A percentile compares a stretch with the other conserved stretches of the same genome.
Evolutionary conservation across 2,329 filamentous ascomycete species (phyloP).

Genomic region (Exophiala lecanii-corni): DNA sequence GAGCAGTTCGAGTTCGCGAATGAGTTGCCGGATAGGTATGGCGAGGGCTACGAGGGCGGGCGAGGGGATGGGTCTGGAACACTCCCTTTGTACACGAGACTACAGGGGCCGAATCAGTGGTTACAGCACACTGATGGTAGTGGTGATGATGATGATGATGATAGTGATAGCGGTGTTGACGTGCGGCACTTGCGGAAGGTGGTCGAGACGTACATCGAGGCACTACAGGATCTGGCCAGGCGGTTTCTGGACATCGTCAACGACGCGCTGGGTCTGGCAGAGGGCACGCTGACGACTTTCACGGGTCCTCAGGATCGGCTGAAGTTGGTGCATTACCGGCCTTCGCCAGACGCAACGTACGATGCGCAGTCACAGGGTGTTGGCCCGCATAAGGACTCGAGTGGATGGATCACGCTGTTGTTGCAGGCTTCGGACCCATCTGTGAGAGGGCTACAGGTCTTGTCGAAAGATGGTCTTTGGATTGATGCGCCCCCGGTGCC

Average conservation of each 20-base stretch:
- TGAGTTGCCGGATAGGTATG: conserved; percentile 37
- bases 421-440: conserved; percentile 54
- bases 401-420: conserved; percentile 54
- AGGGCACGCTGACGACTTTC: conserved; percentile 49
- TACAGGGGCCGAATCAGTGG: conserved; percentile 51
- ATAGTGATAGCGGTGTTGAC: too few species aligned
- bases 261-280: conserved; percentile 48
- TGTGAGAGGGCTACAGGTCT: conserved; percentile 43
- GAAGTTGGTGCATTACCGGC: conserved; percentile 37
- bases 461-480: conserved; percentile 44
- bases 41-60: conserved; percentile 23
- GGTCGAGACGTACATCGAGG: conserved; percentile 48
- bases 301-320: conserved; percentile 56
- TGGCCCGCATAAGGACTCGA: conserved; percentile 49
- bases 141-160: too few species aligned
- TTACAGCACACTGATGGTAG: too few species aligned
- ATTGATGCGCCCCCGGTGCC: conserved; percentile 41
- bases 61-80: conserved; percentile 19
- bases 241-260: conserved; percentile 55
- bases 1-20: conserved; percentile 58
- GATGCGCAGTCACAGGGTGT: conserved; percentile 48
- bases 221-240: conserved; percentile 48
- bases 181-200: conserved; percentile 32
- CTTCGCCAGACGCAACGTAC: conserved; percentile 10
- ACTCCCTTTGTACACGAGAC: conserved; percentile 38